Base-by-base conservation (phyloP, 148 eudicot genomes). In the Silene conica region DNA sequence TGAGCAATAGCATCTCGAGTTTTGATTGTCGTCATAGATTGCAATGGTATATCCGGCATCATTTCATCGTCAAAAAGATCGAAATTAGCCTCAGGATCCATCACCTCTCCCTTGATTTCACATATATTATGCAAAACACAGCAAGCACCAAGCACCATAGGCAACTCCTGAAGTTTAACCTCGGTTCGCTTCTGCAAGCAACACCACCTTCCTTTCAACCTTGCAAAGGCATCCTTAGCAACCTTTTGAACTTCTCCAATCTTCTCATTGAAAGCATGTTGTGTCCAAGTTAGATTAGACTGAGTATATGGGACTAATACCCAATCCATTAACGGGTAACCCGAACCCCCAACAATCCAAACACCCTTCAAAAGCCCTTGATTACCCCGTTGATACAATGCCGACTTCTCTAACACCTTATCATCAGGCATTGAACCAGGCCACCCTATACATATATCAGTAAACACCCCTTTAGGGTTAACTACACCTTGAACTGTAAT, bases 341-440 rank as follows among this genome's bases (percentile, higher is more conserved):
- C 89, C 0, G 86, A 61, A 48, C 85, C 81, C 16, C 98, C 98
- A 28, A 89, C 94, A 73, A 93, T 78, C 94, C 96, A 90, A 50
- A 82, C 78, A 48, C 87, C 90, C 26, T 89, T 86, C 71, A 90
- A 74, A n/a, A 83, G 81, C 73, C 98, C 98, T 21, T 86, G 88
- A 69, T 67, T 82, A 4, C 90, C 98, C 68, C 98, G 81, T 45
- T 93, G 92, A 55, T 73, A 82, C 74, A 93, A 84, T 3, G 90
- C 90, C 8, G 96, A 90, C 56, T 93, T 93, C 68, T 93, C 96
- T 52, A 93, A 67, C 14, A 93, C 89, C 59, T 87, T 86, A 77
- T 93, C 98, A 79, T 93, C 92, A 6, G 89, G 86, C 98, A 90
- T 90, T 45, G 96, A 93, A 20, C 98, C 98, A 57, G 96, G 98